Evolutionary conservation across 2,329 filamentous ascomycete genomes (phyloP), one percentile per base, ranked within the genome.

Genomic region (Cercospora sojina): DNA sequence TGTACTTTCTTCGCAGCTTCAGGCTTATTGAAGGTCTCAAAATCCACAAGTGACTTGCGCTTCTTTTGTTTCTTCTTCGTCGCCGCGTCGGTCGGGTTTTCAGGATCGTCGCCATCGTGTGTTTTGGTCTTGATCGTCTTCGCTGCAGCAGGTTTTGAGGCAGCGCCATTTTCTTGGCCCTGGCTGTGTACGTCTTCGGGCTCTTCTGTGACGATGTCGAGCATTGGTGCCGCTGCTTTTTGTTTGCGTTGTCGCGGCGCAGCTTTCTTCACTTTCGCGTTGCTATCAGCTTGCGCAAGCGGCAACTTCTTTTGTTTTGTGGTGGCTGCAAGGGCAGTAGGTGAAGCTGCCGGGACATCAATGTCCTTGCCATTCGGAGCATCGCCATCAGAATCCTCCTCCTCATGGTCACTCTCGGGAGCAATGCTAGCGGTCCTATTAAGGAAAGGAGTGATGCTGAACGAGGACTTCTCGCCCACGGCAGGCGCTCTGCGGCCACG

Each of bases 361-460:
- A 72, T 64, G 18, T 70, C 66, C 20, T 76, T 73, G 41, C 73
- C 60, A 35, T 65, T 71, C 59, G 73, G 74, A 29, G 69, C 68
- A 1, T 73, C 68, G 29, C 66, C 67, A 9, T 65, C 57, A 57
- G 60, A 63, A 25, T 68, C 67, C 20, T 77, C 77, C n/a, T 76
- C 72, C 31, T 74, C 75, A 18, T 78, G 82, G 31, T 79, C 77
- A 43, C 66, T 69, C n/a, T 68, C 70, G 6, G 81, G 79, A n/a
- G 80, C 79, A 13, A 89, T 80, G 69, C 83, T 89, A 67, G 84
- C 88, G 27, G 87, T 89, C 59, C 90, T 88, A 78, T 93, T 96
- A 68, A 98, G 83, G 82, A 96, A 97, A 0, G 94, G 94, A 0
- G 94, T 98, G 70, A 97, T 92, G 3, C 93, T 97, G 78, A 98